phyloP scores from a whole-genome alignment of 2,329 filamentous ascomycete genomes.

The Elsinoe fawcettii region DNA sequence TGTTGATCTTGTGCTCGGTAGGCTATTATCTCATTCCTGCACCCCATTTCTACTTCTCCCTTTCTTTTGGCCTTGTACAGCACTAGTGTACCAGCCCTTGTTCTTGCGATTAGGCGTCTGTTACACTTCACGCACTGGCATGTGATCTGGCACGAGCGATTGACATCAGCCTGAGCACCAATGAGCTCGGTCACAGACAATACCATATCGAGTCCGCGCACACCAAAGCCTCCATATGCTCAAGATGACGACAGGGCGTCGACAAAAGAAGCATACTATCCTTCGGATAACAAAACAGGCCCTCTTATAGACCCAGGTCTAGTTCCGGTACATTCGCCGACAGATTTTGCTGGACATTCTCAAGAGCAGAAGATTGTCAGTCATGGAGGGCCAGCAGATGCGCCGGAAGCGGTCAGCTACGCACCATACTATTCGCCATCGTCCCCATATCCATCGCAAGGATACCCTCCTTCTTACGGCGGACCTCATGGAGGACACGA shows the following conservation, averaged over 20 bases:
- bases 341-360: not conserved
- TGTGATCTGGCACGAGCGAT: not conserved
- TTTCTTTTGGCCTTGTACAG: not conserved
- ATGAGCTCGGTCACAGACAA: not conserved
- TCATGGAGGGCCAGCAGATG: not conserved
- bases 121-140: not conserved
- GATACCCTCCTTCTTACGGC: not conserved
- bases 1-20: not conserved
- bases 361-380: slow-evolving; percentile 2
- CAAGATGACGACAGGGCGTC: slow-evolving; percentile 1
- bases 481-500: not conserved
- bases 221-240: not conserved
- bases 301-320: not conserved
- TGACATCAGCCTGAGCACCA: not conserved
- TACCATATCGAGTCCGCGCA: not conserved
- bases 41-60: not conserved
- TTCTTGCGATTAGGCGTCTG: not conserved
- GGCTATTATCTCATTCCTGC: not conserved
- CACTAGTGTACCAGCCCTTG: not conserved
- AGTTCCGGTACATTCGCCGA: not conserved
- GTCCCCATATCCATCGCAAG: not conserved
- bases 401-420: slow-evolving; percentile 8
- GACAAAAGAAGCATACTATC: not conserved
- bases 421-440: slow-evolving; percentile 13
- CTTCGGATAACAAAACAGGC: not conserved